phyloP scores from a whole-genome alignment of 2,329 filamentous ascomycete species.

The Fusarium proliferatum region DNA sequence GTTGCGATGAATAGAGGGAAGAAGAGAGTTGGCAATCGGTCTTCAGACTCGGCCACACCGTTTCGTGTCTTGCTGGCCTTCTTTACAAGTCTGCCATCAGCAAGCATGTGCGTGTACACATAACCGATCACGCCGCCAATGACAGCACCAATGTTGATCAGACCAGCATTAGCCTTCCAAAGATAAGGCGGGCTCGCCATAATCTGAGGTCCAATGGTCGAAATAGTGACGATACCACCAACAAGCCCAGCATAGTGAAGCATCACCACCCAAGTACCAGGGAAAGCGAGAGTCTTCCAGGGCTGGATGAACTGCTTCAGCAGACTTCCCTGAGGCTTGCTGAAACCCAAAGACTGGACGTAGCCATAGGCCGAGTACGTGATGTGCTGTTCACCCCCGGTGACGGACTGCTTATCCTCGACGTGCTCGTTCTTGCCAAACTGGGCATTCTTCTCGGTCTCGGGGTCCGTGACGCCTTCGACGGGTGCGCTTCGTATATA shows the following conservation, averaged over 20 bases:
- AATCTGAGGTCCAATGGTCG: conserved; percentile 48
- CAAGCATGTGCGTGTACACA: conserved; percentile 42
- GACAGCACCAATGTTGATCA: conserved; percentile 51
- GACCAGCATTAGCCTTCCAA: conserved; percentile 49
- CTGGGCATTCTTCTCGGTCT: conserved; percentile 4
- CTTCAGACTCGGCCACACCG: conserved; percentile 49
- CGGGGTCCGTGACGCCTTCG: not conserved
- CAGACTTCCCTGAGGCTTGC: conserved; percentile 1
- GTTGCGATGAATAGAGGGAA: conserved; percentile 47
- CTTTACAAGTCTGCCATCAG: conserved; percentile 30
- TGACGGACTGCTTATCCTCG: not conserved
- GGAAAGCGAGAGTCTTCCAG: conserved; percentile 40
- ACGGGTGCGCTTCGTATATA: conserved; percentile 38
- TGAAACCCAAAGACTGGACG: conserved; percentile 21
- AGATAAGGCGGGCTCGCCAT: conserved; percentile 48
- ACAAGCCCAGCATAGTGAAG: conserved; percentile 53
- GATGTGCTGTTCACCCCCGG: not conserved
- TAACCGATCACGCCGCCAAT: conserved; percentile 47
- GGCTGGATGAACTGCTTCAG: conserved; percentile 15
- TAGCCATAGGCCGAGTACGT: conserved; percentile 10
- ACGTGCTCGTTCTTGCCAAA: conserved; percentile 18
- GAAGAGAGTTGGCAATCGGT: conserved; percentile 47
- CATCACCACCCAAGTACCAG: conserved; percentile 52
- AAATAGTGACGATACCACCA: conserved; percentile 50
- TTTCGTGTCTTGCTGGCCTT: conserved; percentile 36